Percentiles rank a stretch among this genome's conserved stretches.
Evolutionary conservation across 2,329 filamentous ascomycete genomes (phyloP).

Genomic region (Monosporascus ibericus): DNA sequence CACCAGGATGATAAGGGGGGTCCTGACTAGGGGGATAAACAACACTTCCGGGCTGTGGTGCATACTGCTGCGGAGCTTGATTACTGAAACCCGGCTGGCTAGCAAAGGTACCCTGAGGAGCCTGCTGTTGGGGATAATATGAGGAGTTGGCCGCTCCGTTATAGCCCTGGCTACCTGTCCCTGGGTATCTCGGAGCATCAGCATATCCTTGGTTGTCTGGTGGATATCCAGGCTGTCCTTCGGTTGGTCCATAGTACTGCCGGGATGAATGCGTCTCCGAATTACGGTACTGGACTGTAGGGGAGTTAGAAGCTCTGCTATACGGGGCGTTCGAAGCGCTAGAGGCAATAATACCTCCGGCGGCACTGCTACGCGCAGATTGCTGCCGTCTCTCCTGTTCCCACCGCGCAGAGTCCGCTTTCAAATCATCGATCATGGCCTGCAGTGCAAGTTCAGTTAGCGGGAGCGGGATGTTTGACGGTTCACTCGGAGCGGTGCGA

Average conservation of each 20-base stretch:
- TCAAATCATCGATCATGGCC: constrained; percentile 59
- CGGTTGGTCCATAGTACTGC: constrained; percentile 42
- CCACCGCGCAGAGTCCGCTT: constrained; percentile 57
- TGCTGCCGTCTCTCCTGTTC: constrained; percentile 54
- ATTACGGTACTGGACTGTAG: constrained; percentile 51
- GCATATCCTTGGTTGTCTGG: constrained; percentile 30
- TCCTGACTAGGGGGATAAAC: constrained; percentile 20
- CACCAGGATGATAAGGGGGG: constrained; percentile 24
- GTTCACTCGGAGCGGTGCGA: background rate
- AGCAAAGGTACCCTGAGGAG: constrained; percentile 24
- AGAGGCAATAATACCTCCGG: constrained; percentile 53
- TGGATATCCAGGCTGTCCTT: constrained; percentile 22
- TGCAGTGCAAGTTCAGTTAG: constrained; percentile 25
- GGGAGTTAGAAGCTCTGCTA: constrained; percentile 54
- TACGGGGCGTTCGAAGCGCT: constrained; percentile 41
- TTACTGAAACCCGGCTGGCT: constrained; percentile 21
- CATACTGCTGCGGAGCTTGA: constrained; percentile 23
- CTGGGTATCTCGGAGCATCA: constrained; percentile 44
- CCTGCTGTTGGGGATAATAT: constrained; percentile 27
- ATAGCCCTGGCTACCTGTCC: constrained; percentile 43
- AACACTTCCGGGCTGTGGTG: constrained; percentile 18
- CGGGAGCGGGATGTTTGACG: background rate
- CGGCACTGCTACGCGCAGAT: constrained; percentile 44
- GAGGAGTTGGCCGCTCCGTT: constrained; percentile 36
- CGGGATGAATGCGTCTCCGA: constrained; percentile 43